Evolutionary conservation across 331 rosid genomes (phyloP).

Genomic region (Rosa hybrid): DNA sequence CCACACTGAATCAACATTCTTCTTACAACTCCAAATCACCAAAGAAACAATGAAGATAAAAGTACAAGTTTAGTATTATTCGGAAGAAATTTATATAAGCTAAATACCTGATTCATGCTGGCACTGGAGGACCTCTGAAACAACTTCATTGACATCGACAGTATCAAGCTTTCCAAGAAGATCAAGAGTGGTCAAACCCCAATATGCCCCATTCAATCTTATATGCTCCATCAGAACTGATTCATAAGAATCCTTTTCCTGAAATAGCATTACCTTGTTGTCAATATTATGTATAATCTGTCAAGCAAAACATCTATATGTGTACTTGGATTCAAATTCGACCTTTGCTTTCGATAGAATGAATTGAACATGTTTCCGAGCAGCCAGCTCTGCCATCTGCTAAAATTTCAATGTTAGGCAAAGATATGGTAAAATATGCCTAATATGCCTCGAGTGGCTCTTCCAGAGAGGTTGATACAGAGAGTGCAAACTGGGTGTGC

Average conservation of each 20-base stretch:
- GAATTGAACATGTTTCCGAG: slow-evolving; percentile 67
- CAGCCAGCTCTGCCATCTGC: slow-evolving; percentile 70
- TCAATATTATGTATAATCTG: neutral
- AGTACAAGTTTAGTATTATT: neutral
- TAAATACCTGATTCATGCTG: slow-evolving; percentile 63
- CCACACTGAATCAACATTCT: slow-evolving; percentile 10
- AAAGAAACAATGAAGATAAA: neutral
- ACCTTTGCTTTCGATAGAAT: slow-evolving; percentile 74
- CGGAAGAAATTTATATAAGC: neutral
- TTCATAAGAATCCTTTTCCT: slow-evolving; percentile 64
- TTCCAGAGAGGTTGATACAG: too few species aligned
- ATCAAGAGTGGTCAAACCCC: slow-evolving; percentile 68
- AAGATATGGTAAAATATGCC: too few species aligned
- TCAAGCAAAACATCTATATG: neutral
- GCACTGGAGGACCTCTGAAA: slow-evolving; percentile 75
- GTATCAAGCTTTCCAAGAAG: slow-evolving; percentile 52
- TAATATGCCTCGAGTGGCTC: too few species aligned
- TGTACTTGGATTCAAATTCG: neutral
- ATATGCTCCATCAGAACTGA: slow-evolving; percentile 71
- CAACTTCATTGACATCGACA: slow-evolving; percentile 64
- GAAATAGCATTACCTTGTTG: neutral
- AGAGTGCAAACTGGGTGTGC: too few species aligned
- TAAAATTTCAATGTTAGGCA: neutral
- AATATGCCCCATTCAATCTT: slow-evolving; percentile 69
- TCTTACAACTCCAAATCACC: neutral